Percentiles rank a stretch among this genome's conserved stretches.
phyloP scores from a whole-genome alignment of 164 flowering plant genomes.

The Chloranthus sessilifolius region DNA sequence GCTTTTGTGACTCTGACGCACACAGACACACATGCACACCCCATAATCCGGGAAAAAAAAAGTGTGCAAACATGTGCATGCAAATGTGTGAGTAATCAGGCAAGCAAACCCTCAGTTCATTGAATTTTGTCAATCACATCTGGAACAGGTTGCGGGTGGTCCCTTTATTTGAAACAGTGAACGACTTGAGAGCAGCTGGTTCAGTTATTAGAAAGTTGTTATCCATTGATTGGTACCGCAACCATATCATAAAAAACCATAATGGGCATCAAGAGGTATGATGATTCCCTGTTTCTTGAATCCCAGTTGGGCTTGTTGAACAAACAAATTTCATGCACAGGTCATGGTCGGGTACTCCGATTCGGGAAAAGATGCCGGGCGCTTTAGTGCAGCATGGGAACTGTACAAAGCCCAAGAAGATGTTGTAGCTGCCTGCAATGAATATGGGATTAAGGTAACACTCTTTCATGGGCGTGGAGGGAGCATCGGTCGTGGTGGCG shows the following conservation, averaged over 20 bases:
- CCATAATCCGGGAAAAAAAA: too few species aligned
- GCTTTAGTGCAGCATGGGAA: conserved; percentile 98
- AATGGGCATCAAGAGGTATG: conserved; percentile 91
- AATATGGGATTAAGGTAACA: conserved; percentile 81
- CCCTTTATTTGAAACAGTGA: conserved; percentile 94
- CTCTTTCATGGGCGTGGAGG: conserved; percentile 99
- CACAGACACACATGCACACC: not conserved
- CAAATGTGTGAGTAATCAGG: too few species aligned
- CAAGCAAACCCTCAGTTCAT: too few species aligned
- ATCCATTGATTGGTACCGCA: conserved; percentile 86
- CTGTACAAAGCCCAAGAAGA: conserved; percentile 95
- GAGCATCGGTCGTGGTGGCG: conserved; percentile 97
- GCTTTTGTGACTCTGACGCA: not conserved
- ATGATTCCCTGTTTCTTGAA: not conserved
- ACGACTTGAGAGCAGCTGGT: conserved; percentile 89
- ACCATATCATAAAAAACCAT: conserved; percentile 75
- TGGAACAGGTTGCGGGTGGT: conserved; percentile 61
- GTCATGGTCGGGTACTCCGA: conserved; percentile 99
- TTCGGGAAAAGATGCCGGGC: conserved; percentile 94
- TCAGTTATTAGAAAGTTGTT: conserved; percentile 78
- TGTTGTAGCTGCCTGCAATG: conserved; percentile 93
- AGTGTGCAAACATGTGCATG: too few species aligned
- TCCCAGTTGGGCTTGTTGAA: conserved; percentile 2
- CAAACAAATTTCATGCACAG: conserved; percentile 32
- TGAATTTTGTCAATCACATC: too few species aligned